phyloP scores from a whole-genome alignment of 1,139 yeast genomes.

The Kodamaea sp. region DNA sequence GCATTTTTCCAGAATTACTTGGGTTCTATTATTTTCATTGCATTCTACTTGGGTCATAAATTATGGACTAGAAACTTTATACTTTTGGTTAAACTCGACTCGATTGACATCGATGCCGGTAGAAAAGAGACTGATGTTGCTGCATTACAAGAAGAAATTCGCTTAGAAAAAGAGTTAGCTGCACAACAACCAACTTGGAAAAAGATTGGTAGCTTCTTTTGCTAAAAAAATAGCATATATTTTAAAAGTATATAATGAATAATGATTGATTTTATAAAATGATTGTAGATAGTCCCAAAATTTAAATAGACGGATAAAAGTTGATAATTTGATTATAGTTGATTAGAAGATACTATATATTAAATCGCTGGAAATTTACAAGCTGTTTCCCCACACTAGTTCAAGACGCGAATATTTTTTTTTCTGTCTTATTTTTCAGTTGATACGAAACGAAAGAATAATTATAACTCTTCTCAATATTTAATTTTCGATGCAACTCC shows the following conservation, averaged over 20 bases:
- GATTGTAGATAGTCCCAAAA: neutral
- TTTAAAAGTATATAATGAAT: too few relatives aligned
- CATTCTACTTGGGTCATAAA: conserved; percentile 33
- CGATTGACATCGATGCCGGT: conserved; percentile 65
- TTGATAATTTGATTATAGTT: neutral
- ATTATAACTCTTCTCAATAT: conserved; percentile 54
- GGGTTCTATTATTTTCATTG: conserved; percentile 33
- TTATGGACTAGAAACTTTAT: conserved; percentile 28
- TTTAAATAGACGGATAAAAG: neutral
- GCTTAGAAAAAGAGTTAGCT: conserved; percentile 52
- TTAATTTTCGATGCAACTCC: conserved; percentile 21
- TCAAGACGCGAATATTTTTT: too few relatives aligned
- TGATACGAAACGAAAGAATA: conserved; percentile 29
- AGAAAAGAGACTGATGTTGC: conserved; percentile 65
- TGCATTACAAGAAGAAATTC: conserved; percentile 58
- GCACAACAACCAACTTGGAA: conserved; percentile 49
- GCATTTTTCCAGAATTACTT: conserved; percentile 34
- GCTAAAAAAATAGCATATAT: conserved; percentile 29
- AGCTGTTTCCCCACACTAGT: too few relatives aligned
- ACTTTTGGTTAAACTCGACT: conserved; percentile 28
- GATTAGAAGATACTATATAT: too few relatives aligned
- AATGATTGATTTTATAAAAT: too few relatives aligned
- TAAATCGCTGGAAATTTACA: too few relatives aligned
- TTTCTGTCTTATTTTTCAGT: too few relatives aligned
- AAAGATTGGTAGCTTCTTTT: conserved; percentile 53